Percentiles rank a stretch among this genome's conserved stretches.
Evolutionary conservation across 768 basidiomycete species (phyloP).

Genomic region (Russula brevipes): DNA sequence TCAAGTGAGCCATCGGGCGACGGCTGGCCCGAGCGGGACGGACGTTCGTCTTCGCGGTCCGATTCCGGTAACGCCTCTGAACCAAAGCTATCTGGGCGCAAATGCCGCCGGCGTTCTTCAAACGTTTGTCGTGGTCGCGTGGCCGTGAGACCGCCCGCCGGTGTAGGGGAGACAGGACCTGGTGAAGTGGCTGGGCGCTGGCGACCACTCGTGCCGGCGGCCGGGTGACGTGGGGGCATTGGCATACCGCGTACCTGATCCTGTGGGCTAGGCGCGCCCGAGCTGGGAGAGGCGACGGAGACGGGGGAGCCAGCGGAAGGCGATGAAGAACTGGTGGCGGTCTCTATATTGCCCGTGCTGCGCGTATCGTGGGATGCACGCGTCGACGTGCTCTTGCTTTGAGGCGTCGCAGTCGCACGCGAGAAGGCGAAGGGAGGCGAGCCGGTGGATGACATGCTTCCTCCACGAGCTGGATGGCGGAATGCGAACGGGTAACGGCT

Average conservation of each 20-base stretch:
- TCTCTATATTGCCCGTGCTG: slow-evolving; percentile 54
- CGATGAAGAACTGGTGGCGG: not conserved
- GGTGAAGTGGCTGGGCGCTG: slow-evolving; percentile 37
- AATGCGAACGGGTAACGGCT: slow-evolving; percentile 69
- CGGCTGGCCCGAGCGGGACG: slow-evolving; percentile 33
- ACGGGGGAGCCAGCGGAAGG: slow-evolving; percentile 52
- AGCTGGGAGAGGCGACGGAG: slow-evolving; percentile 37
- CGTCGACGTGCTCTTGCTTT: slow-evolving; percentile 34
- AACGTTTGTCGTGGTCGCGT: slow-evolving; percentile 18
- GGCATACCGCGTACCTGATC: slow-evolving; percentile 35
- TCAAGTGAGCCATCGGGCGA: slow-evolving; percentile 48
- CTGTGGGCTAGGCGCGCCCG: slow-evolving; percentile 27
- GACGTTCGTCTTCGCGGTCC: slow-evolving; percentile 19
- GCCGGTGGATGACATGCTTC: slow-evolving; percentile 39
- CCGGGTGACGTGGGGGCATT: slow-evolving; percentile 47
- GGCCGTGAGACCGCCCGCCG: not conserved
- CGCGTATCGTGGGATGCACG: slow-evolving; percentile 37
- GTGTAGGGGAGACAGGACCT: slow-evolving; percentile 28
- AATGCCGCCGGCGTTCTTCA: slow-evolving; percentile 21
- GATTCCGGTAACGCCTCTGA: slow-evolving; percentile 8
- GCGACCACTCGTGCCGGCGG: slow-evolving; percentile 29
- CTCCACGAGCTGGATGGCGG: slow-evolving; percentile 49
- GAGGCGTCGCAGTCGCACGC: slow-evolving; percentile 31
- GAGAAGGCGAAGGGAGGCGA: slow-evolving; percentile 28
- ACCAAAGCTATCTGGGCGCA: slow-evolving; percentile 10